Evolutionary conservation across 2,329 filamentous ascomycete genomes (phyloP), one percentile per base, ranked within the genome.

Genomic region (Fusarium coicis): DNA sequence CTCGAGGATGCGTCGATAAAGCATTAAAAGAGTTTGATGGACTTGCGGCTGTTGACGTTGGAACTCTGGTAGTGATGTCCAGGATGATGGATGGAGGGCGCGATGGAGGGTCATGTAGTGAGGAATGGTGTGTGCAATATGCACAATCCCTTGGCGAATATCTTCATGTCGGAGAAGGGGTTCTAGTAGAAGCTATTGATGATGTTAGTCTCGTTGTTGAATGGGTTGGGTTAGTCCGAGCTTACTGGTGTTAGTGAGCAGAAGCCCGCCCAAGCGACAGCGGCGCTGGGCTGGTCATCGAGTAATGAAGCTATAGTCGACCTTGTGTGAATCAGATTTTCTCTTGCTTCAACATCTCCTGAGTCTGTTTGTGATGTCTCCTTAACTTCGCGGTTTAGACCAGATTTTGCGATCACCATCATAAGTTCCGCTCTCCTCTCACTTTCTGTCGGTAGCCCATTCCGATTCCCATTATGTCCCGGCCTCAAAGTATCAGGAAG

Each of bases 191-290:
- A 82, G 77, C 81, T 83, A 21, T 57, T 23, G 32, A 62, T 10
- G 21, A 23, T 21, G 26, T 63, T 30, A 58, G 54, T 26, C 28
- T 40, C 23, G 19, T n/a, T 12, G n/a, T 37, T 23, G 34, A 28
- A 50, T 23, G 37, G 26, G 4, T 60, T 30, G 23, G 16, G 40
- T 47, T 19, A 30, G 30, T 32, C 46, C 28, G 34, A n/a, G 63
- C 78, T 37, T 77, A 83, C 81, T 57, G 81, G 81, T 32, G 81
- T 83, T 60, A 83, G 63, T 26, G 79, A 81, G 67, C 80, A 82
- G 34, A 83, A 74, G 18, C 81, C 81, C 8, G 80, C 75, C 81
- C 81, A 83, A 30, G 81, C 80, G 8, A 83, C 66, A 14, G 78
- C 77, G 11, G 80, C 74, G 8, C 78, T 77, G 10, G 78, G 75